These are phyloP conservation scores for Fragilaria radians DNA, from an alignment of 108 stramenopile species.

Conservation along the genomic window DNA sequence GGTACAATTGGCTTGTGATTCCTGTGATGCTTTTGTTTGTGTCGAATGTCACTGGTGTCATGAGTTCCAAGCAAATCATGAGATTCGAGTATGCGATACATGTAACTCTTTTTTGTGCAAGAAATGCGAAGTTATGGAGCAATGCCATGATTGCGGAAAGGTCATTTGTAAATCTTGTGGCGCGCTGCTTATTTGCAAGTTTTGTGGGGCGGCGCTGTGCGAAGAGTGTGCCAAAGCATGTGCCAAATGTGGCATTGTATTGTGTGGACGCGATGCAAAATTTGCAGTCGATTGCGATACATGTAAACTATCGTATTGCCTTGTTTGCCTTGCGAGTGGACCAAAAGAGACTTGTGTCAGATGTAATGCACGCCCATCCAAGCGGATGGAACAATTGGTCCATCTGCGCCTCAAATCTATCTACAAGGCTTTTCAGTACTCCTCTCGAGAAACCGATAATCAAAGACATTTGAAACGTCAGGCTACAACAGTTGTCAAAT, in stretches of 20 bases:
- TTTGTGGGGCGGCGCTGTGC: constrained; percentile 87
- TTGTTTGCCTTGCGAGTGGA: constrained; percentile 84
- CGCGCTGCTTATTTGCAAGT: constrained; percentile 86
- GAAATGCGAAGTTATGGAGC: constrained; percentile 89
- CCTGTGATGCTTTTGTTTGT: constrained; percentile 83
- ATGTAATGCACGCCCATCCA: constrained; percentile 82
- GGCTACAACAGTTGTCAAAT: background rate
- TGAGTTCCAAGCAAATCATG: constrained; percentile 90
- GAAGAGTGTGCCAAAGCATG: constrained; percentile 93
- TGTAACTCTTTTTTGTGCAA: constrained; percentile 90
- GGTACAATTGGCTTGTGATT: constrained; percentile 85
- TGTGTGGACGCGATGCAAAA: constrained; percentile 87
- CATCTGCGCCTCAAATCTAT: constrained; percentile 87
- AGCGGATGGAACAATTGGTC: constrained; percentile 87
- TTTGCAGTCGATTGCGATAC: constrained; percentile 95
- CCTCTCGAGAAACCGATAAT: background rate
- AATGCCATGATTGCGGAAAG: constrained; percentile 90
- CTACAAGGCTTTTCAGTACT: constrained; percentile 89
- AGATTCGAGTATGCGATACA: constrained; percentile 88
- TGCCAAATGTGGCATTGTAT: constrained; percentile 87
- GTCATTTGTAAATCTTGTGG: constrained; percentile 83
- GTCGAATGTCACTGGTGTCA: constrained; percentile 86
- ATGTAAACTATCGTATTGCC: constrained; percentile 82
- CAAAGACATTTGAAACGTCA: background rate
- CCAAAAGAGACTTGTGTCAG: constrained; percentile 86